Evolutionary conservation across 345 rosid genomes (phyloP), one percentile per base, ranked within the genome.

Genomic region (Firmiana major): DNA sequence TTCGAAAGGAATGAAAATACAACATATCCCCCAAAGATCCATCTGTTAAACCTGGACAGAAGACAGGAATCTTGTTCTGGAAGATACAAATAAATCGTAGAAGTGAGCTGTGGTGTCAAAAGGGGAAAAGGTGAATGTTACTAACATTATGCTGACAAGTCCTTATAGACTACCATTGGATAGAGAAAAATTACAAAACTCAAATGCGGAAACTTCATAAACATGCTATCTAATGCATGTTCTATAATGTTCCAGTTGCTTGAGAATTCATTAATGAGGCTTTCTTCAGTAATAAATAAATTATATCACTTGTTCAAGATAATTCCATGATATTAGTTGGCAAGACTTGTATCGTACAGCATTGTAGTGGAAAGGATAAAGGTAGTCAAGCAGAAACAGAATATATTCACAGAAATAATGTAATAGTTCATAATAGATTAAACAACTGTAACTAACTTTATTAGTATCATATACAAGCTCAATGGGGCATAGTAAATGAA

Each of bases 21-120:
- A 96, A 58, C 98, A 91, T 96, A 90, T 93, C 97, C 48, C 98
- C 99, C 26, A 96, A 76, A 34, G 99, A 93, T 78, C 99, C 99
- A 88, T 96, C 99, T 17, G 97, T 96, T 81, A 92, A 77, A 40
- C 95, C 97, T 0, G 98, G 98, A 77, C 99, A 96, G 84, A 86
- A 96, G 49, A 92, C 99, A 1, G 98, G 97, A 85, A 93, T 87
- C 58, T 89, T 82, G 86, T 93, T 92, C 99, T 96, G 89, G 77
- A 90, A 73, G 79, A 77, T 4, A 71, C 64, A 22, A 68, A 75
- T 42, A 45, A 24, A 55, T 55, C 72, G 6, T 4, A 59, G 34
- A 63, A 58, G 45, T 11, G 7, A 75, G 40, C 46, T 34, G 7
- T 34, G 7, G 24, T 40, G 24, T 19, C 16, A 31, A 19, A 51